phyloP scores from a whole-genome alignment of 2,329 filamentous ascomycete genomes.

The Pyrenochaeta sp. region DNA sequence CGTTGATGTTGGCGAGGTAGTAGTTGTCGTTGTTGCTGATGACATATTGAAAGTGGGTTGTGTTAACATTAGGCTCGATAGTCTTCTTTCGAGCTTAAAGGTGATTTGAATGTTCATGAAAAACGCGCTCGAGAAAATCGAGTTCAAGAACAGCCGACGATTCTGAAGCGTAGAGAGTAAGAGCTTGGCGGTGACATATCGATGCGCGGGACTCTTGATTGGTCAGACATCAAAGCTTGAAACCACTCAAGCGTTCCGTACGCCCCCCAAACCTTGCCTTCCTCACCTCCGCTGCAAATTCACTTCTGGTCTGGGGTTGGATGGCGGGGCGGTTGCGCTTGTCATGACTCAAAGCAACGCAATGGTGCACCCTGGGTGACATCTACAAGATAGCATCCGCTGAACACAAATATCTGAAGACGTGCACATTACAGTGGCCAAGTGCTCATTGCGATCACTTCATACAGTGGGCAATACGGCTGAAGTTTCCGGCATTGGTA shows the following conservation, averaged over 20 bases:
- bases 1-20: constrained; percentile 17
- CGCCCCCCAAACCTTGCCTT: background rate
- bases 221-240: constrained; percentile 13
- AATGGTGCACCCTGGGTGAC: too few relatives aligned
- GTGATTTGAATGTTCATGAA: background rate
- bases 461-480: too few relatives aligned
- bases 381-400: too few relatives aligned
- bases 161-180: constrained; percentile 22
- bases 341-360: too few relatives aligned
- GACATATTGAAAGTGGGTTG: constrained; percentile 4
- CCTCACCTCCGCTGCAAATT: too few relatives aligned
- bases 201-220: constrained; percentile 48
- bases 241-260: background rate
- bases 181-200: constrained; percentile 39
- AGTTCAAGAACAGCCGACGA: background rate
- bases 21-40: background rate
- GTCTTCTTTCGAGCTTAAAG: background rate
- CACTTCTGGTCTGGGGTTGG: too few relatives aligned
- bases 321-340: too few relatives aligned
- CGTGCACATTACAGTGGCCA: too few relatives aligned
- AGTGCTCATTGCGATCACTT: too few relatives aligned
- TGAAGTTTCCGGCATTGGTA: background rate
- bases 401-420: too few relatives aligned
- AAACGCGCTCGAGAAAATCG: constrained; percentile 1
- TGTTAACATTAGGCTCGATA: background rate